Percentiles rank a stretch among this genome's conserved stretches.
Conservation (phyloP, 2,329 filamentous ascomycete species). For the Chaetomium strumarium region DNA sequence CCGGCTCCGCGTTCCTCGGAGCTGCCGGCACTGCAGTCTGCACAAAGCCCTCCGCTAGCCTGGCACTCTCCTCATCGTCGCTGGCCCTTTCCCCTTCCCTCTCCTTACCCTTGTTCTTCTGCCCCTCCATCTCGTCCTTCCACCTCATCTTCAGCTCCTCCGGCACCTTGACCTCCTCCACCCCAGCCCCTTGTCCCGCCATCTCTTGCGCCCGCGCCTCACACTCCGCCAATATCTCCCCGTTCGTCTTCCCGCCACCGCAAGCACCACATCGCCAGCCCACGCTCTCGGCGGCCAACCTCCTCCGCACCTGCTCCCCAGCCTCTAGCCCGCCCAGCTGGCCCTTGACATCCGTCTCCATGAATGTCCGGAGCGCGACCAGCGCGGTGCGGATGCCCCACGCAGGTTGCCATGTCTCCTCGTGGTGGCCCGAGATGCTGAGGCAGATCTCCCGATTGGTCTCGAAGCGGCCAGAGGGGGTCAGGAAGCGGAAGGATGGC, state of each 20-base stretch:
- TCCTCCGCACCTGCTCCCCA: slow-evolving; percentile 57
- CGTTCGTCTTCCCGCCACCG: slow-evolving; percentile 62
- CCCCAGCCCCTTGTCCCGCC: slow-evolving; percentile 11
- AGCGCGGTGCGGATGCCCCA: slow-evolving; percentile 94
- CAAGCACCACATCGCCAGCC: slow-evolving; percentile 67
- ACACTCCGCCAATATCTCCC: slow-evolving; percentile 66
- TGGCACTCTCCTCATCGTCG: slow-evolving; percentile 38
- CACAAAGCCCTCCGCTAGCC: slow-evolving; percentile 54
- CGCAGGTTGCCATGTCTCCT: slow-evolving; percentile 97
- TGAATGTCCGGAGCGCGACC: slow-evolving; percentile 74
- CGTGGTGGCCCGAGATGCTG: slow-evolving; percentile 88
- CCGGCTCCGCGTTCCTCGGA: slow-evolving; percentile 10
- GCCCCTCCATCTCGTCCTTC: slow-evolving; percentile 58
- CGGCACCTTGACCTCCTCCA: slow-evolving; percentile 45
- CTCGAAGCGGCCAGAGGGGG: slow-evolving; percentile 87
- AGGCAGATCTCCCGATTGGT: slow-evolving; percentile 96
- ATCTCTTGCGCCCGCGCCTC: slow-evolving; percentile 48
- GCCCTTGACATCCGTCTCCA: slow-evolving; percentile 83
- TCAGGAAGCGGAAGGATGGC: slow-evolving; percentile 92
- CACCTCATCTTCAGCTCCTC: slow-evolving; percentile 61
- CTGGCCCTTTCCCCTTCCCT: slow-evolving; percentile 10
- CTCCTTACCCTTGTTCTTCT: neutral
- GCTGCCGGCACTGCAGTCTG: slow-evolving; percentile 36
- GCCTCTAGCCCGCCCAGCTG: slow-evolving; percentile 88
- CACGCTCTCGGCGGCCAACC: slow-evolving; percentile 62